phyloP scores from a whole-genome alignment of 2,329 filamentous ascomycete species.

The Botryosphaeria dothidea region DNA sequence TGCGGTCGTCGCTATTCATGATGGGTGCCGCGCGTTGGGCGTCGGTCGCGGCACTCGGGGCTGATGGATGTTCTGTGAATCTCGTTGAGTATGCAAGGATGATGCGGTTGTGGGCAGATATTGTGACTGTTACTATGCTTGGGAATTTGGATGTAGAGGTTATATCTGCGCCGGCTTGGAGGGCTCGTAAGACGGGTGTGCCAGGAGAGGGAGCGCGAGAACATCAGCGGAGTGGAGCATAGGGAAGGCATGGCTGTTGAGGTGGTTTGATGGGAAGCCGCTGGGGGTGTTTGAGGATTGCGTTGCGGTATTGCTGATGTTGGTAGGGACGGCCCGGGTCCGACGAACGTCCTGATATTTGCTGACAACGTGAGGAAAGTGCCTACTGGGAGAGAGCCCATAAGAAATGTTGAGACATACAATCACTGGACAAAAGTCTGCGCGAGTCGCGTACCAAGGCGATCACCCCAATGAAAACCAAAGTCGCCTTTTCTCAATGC shows the following conservation, averaged over 20 bases:
- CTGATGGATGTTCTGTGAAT: not conserved
- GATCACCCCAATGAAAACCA: no score
- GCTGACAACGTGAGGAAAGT: not conserved
- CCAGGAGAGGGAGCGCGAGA: not conserved
- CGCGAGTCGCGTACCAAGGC: no score
- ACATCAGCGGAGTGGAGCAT: not conserved
- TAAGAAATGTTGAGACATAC: no score
- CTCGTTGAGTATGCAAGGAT: conserved; percentile 28
- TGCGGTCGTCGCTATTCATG: conserved; percentile 17
- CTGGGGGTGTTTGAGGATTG: not conserved
- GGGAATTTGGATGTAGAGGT: no score
- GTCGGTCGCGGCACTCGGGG: not conserved
- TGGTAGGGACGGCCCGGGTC: no score
- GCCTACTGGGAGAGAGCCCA: no score
- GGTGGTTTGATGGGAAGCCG: not conserved
- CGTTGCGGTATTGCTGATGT: not conserved
- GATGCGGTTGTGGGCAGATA: no score
- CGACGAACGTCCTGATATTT: not conserved
- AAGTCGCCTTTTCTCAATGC: no score
- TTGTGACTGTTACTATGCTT: no score
- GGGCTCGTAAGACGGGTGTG: no score
- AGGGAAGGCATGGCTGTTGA: not conserved
- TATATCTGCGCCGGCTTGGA: no score
- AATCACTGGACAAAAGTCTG: no score
- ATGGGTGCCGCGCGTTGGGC: conserved; percentile 34